Conservation (phyloP, 1,139 yeast species). For the Diutina sp. region DNA sequence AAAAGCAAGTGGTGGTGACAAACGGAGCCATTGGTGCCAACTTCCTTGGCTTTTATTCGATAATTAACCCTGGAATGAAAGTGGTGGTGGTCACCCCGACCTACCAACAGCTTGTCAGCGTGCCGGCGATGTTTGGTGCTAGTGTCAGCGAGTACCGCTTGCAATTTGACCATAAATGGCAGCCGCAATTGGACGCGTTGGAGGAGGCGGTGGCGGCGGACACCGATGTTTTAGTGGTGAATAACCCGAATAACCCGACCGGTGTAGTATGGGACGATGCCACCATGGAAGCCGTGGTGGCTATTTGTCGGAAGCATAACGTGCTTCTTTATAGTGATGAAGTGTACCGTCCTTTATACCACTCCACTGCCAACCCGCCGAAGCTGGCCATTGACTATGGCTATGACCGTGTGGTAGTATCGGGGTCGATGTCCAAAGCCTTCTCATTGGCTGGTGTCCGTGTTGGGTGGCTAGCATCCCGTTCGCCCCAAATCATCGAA, state of each 20-base stretch:
- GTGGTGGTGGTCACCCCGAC: constrained; percentile 38
- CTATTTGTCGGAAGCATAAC: constrained; percentile 20
- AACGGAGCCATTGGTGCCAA: constrained; percentile 53
- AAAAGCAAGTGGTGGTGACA: constrained; percentile 30
- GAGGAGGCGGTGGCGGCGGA: constrained; percentile 11
- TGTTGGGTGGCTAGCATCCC: constrained; percentile 39
- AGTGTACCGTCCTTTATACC: constrained; percentile 43
- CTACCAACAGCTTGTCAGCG: constrained; percentile 39
- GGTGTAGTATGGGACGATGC: constrained; percentile 32
- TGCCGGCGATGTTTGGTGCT: constrained; percentile 34
- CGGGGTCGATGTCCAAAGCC: constrained; percentile 44
- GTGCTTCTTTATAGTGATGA: constrained; percentile 37
- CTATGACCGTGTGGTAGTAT: constrained; percentile 32
- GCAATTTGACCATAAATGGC: constrained; percentile 18
- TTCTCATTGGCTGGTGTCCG: constrained; percentile 44
- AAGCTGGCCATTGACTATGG: constrained; percentile 29
- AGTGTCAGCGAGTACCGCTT: constrained; percentile 23
- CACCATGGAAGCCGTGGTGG: constrained; percentile 21
- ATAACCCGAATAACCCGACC: constrained; percentile 46
- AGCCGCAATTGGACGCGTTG: constrained; percentile 24
- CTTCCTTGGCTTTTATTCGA: constrained; percentile 32
- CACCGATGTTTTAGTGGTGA: constrained; percentile 28
- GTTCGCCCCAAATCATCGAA: constrained; percentile 15
- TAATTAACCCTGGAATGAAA: constrained; percentile 36
- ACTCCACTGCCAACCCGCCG: constrained; percentile 13